These are phyloP conservation scores for Ceratocystis ficicola DNA, from an alignment of 2,329 filamentous ascomycete genomes.

Conservation along the genomic window DNA sequence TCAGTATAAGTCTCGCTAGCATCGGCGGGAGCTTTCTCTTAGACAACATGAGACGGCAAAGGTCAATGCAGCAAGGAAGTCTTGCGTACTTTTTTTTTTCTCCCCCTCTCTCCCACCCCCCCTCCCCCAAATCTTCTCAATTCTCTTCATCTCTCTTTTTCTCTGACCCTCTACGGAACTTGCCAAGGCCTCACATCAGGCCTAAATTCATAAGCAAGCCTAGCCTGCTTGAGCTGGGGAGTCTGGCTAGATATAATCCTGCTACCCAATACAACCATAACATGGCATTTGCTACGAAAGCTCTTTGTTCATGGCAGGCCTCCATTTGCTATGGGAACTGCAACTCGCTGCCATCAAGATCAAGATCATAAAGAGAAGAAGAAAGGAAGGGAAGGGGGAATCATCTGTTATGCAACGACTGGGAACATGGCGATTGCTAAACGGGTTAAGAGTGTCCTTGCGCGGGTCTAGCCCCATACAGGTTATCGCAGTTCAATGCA, in stretches of 20 bases:
- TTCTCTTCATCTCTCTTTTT: not conserved
- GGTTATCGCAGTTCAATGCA: not conserved
- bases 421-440: not conserved
- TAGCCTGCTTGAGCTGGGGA: no score
- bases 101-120: not conserved
- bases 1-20: not conserved
- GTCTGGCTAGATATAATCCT: not conserved
- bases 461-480: not conserved
- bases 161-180: not conserved
- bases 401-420: not conserved
- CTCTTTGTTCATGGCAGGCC: not conserved
- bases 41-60: not conserved
- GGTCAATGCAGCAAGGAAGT: not conserved
- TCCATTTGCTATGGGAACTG: not conserved
- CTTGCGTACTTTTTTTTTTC: not conserved
- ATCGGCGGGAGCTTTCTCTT: not conserved
- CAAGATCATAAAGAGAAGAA: no score
- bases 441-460: not conserved
- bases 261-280: not conserved
- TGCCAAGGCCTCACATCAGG: not conserved
- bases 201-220: not conserved
- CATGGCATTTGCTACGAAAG: no score
- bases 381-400: not conserved
- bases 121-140: not conserved
- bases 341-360: no score